phyloP scores from a whole-genome alignment of 164 flowering plant genomes.

The Magnolia kwangsiensis region DNA sequence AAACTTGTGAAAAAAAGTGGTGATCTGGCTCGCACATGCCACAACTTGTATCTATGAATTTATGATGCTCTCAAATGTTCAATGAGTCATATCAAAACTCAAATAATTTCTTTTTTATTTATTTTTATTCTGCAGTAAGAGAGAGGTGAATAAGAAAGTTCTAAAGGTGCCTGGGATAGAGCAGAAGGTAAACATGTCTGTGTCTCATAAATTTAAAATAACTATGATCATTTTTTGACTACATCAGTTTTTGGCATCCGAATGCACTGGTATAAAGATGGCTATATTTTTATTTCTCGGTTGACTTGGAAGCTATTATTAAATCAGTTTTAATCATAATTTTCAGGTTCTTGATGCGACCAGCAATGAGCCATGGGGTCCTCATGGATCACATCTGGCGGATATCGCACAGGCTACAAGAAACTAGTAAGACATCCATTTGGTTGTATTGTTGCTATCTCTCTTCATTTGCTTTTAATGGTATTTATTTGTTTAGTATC shows the following conservation, averaged over 20 bases:
- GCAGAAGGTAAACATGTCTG: conserved; percentile 63
- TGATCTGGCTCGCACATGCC: not conserved
- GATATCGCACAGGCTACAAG: conserved; percentile 94
- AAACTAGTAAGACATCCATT: conserved; percentile 59
- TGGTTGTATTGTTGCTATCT: not conserved
- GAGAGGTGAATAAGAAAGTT: conserved; percentile 97
- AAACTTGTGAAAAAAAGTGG: not conserved
- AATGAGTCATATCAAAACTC: not conserved
- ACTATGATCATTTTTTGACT: not conserved
- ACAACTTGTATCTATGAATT: not conserved
- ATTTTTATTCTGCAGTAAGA: conserved; percentile 58
- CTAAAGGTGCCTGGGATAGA: conserved; percentile 95
- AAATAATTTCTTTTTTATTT: conserved; percentile 2
- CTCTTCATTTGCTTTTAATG: not conserved
- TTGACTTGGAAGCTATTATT: not conserved
- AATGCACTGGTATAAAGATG: not conserved
- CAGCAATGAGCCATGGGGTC: conserved; percentile 99
- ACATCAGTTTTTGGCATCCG: not conserved
- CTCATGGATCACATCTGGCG: conserved; percentile 91
- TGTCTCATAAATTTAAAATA: not conserved
- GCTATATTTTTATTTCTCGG: not conserved
- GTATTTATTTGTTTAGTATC: not conserved
- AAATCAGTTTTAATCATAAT: not conserved
- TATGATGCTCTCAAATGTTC: conserved; percentile 2
- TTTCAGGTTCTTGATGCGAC: conserved; percentile 96